A percentile compares a stretch with the other conserved stretches of the same genome.
These are phyloP conservation scores for Fusarium tricinctum DNA, from an alignment of 2,329 filamentous ascomycete genomes.

Conservation along the genomic window DNA sequence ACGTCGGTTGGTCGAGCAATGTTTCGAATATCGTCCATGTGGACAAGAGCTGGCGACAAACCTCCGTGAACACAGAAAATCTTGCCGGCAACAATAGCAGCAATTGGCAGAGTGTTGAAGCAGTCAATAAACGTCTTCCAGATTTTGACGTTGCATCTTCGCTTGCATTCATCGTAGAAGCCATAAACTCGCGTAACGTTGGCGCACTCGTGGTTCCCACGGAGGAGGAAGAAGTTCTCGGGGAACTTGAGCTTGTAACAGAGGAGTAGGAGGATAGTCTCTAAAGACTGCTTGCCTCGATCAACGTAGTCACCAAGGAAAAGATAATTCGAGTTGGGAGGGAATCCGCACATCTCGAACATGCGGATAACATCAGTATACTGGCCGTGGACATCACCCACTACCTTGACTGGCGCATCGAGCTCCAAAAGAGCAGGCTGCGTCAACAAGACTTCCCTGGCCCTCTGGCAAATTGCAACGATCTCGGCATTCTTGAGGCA, in stretches of 20 bases:
- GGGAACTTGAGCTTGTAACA: conserved; percentile 99
- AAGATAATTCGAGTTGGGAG: conserved; percentile 99
- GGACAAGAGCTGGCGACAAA: conserved; percentile 88
- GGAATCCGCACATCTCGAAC: conserved; percentile 98
- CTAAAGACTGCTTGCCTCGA: conserved; percentile 97
- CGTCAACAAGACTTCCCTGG: conserved; percentile 88
- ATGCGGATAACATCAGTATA: conserved; percentile 98
- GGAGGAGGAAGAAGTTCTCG: conserved; percentile 99
- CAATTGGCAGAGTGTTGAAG: conserved; percentile 99
- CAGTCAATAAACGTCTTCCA: conserved; percentile 99
- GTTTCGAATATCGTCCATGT: conserved; percentile 98
- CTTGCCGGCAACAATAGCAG: conserved; percentile 99
- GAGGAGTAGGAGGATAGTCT: conserved; percentile 96
- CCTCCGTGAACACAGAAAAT: conserved; percentile 99
- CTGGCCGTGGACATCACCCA: conserved; percentile 99
- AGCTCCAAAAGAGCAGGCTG: conserved; percentile 94
- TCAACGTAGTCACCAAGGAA: conserved; percentile 99
- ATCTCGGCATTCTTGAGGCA: conserved; percentile 99
- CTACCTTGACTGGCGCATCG: conserved; percentile 95
- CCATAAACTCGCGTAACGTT: conserved; percentile 99
- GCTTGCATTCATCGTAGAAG: conserved; percentile 99
- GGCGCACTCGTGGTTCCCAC: conserved; percentile 98
- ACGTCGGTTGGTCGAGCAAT: conserved; percentile 97
- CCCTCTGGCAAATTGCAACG: conserved; percentile 89
- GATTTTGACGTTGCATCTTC: conserved; percentile 98